Evolutionary conservation across 768 basidiomycete species (phyloP).

Genomic region (Auricularia sp.): DNA sequence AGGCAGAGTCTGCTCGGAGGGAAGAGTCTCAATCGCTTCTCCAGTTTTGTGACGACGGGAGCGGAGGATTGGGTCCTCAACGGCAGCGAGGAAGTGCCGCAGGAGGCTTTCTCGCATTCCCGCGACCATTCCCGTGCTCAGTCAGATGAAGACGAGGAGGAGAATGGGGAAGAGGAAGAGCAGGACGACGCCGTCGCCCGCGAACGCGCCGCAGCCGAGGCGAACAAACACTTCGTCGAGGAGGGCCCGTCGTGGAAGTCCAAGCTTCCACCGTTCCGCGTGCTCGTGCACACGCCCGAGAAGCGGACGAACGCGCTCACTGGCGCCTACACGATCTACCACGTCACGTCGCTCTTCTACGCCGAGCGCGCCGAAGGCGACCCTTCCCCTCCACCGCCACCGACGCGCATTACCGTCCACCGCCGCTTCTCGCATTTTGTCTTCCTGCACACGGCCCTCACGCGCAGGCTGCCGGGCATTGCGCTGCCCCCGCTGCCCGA

Average conservation of each 20-base stretch:
- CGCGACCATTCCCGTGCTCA: not conserved
- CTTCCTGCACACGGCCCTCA: constrained; percentile 60
- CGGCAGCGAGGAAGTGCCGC: constrained; percentile 28
- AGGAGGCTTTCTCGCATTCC: constrained; percentile 2
- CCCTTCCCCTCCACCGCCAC: constrained; percentile 21
- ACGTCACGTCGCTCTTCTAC: constrained; percentile 63
- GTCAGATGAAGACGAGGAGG: constrained; percentile 25
- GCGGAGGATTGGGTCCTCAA: constrained; percentile 78
- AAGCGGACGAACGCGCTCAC: constrained; percentile 58
- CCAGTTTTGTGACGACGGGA: constrained; percentile 75
- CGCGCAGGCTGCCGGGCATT: constrained; percentile 60
- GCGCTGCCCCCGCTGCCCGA: constrained; percentile 75
- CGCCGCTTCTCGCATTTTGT: constrained; percentile 82
- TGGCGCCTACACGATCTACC: constrained; percentile 66
- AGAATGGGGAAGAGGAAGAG: constrained; percentile 20
- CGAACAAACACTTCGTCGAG: constrained; percentile 63
- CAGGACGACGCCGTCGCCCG: constrained; percentile 7
- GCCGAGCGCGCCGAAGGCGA: constrained; percentile 14
- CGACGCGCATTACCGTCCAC: constrained; percentile 59
- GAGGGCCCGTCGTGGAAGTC: constrained; percentile 62
- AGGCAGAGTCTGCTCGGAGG: constrained; percentile 58
- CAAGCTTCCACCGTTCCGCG: constrained; percentile 60
- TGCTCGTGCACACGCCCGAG: constrained; percentile 73
- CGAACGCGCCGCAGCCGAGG: constrained; percentile 37
- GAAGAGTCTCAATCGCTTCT: constrained; percentile 75